Base-by-base conservation (phyloP, 257 asterid genomes). In the Petrea volubilis region DNA sequence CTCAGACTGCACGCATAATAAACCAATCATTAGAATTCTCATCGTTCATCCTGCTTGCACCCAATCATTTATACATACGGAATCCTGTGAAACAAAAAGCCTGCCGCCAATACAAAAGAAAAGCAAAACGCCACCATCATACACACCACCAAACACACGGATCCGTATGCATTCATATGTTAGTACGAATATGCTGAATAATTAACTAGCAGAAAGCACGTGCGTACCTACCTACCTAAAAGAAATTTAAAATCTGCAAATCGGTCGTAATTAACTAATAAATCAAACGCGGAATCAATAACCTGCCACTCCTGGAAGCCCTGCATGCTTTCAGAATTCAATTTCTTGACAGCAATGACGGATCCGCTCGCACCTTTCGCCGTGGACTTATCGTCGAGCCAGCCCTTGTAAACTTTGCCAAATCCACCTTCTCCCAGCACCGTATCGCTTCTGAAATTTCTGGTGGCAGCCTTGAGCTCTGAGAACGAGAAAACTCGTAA, bases 371-470 rank as follows among this genome's bases (percentile, higher is more conserved):
- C 82, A 27, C 69, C 46, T 74, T 67, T 87, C 8, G 80, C 64
- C 0, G 83, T 31, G 51, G 80, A 73, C 78, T 80, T 87, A 17
- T 84, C 90, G 14, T 90, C 96, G 3, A 93, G 81, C 95, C 93
- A 93, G 20, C 98, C 98, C 72, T 88, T 93, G 88, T 86, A 88
- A 31, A 93, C 98, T 38, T 81, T 93, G 1, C 98, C 98, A 71
- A 93, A 93, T 18, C 97, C 98, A n/a, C 98, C 98, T 66, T 90
- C 98, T 24, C 97, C 98, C 11, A 93, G 82, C 62, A 93, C 90
- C 0, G 91, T 84, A 72, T 90, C 96, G 29, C n/a, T 72, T 65
- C 86, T 84, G 79, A 93, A 93, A 70, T 86, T 87, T 56, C 87
- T 82, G 5, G 98, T 90, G 25, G 96, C 96, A 1, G 68, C 70